These are phyloP conservation scores for Bothriochloa decipiens DNA, from an alignment of 176 grass and related monocot species.

Conservation along the genomic window DNA sequence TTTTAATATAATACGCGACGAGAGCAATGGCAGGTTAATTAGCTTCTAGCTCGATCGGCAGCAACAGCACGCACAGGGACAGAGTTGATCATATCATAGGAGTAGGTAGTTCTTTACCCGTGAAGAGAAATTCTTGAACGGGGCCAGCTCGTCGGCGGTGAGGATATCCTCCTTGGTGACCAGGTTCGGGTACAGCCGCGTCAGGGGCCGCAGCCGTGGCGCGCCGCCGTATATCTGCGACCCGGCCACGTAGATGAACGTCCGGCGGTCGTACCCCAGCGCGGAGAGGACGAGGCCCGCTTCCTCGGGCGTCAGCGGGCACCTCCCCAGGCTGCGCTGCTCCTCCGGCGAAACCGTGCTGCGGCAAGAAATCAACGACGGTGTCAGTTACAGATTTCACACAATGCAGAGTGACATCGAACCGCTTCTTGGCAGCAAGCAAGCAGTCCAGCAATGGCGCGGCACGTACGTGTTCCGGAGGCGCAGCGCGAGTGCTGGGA, in stretches of 20 bases:
- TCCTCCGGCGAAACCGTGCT: constrained; percentile 80
- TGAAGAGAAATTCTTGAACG: constrained; percentile 79
- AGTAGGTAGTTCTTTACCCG: constrained; percentile 45
- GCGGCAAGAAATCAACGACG: not conserved
- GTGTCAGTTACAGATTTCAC: not conserved
- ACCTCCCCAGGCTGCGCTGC: constrained; percentile 74
- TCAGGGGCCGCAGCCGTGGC: constrained; percentile 70
- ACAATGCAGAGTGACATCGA: not conserved
- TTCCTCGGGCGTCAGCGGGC: constrained; percentile 90
- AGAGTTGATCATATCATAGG: not conserved
- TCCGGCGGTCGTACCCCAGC: constrained; percentile 69
- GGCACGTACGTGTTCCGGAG: constrained; percentile 61
- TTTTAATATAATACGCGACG: not conserved
- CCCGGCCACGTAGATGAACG: constrained; percentile 90
- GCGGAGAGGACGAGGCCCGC: constrained; percentile 74
- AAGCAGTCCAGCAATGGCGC: not conserved
- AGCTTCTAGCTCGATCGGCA: too few relatives aligned
- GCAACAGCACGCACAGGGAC: not conserved
- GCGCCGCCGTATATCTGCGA: constrained; percentile 86
- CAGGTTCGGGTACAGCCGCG: constrained; percentile 81
- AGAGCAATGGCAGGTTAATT: not conserved
- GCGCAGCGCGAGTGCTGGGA: constrained; percentile 63
- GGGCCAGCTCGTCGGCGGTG: constrained; percentile 68
- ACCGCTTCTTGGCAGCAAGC: not conserved
- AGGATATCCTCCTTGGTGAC: constrained; percentile 92